phyloP scores from a whole-genome alignment of 176 grass and related monocot genomes.

The Avena eriantha region DNA sequence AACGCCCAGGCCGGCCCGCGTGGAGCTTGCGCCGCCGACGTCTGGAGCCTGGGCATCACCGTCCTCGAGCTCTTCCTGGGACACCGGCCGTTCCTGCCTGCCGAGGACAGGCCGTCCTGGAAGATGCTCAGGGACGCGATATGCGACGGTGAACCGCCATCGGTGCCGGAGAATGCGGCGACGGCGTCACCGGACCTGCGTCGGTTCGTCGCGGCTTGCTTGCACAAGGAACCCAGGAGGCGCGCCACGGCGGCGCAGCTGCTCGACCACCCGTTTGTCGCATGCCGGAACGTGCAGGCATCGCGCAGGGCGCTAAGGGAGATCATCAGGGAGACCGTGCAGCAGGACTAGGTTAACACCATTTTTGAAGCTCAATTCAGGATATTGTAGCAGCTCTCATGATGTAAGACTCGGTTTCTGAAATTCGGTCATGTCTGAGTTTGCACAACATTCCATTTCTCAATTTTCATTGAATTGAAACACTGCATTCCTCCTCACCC shows the following conservation, averaged over 20 bases:
- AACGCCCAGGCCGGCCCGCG: neutral
- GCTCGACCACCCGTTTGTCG: constrained; percentile 47
- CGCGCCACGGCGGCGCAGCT: constrained; percentile 34
- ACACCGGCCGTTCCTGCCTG: neutral
- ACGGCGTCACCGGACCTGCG: constrained; percentile 31
- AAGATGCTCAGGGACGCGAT: constrained; percentile 27
- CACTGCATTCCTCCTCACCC: too few relatives aligned
- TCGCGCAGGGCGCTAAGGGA: constrained; percentile 20
- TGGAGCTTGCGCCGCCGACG: constrained; percentile 47
- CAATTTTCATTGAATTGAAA: too few relatives aligned
- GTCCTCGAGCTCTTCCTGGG: constrained; percentile 42
- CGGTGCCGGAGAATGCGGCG: neutral
- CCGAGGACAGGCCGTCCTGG: neutral
- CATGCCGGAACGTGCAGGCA: neutral
- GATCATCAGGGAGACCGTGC: neutral
- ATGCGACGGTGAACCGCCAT: neutral
- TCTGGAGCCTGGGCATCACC: constrained; percentile 49
- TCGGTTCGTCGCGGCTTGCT: constrained; percentile 36
- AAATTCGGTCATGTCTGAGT: too few relatives aligned
- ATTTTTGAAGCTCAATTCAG: too few relatives aligned
- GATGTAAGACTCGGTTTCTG: too few relatives aligned
- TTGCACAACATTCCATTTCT: too few relatives aligned
- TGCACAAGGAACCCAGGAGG: constrained; percentile 32
- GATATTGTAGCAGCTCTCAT: too few relatives aligned
- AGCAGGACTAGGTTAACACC: too few relatives aligned